A percentile compares a stretch with the other conserved stretches of the same genome.
These are phyloP conservation scores for Deakozyma indianensis DNA, from an alignment of 805 yeast species.

Conservation along the genomic window DNA sequence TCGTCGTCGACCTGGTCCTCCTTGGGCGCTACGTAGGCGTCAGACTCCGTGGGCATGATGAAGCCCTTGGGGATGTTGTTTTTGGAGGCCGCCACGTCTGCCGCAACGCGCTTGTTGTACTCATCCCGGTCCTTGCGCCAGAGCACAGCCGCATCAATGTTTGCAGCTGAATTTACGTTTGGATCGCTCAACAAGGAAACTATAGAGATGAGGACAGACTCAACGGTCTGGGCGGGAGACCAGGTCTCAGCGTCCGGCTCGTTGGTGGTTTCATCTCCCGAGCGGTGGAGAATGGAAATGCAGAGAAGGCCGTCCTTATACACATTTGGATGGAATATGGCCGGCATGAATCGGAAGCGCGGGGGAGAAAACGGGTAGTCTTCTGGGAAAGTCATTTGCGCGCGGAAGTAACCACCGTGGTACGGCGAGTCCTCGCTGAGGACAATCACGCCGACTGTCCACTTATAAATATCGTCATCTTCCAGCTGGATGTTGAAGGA, in stretches of 20 bases:
- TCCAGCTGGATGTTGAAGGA: constrained; percentile 48
- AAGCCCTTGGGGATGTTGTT: constrained; percentile 81
- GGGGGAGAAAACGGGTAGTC: constrained; percentile 94
- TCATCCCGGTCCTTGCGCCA: constrained; percentile 71
- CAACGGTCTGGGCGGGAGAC: constrained; percentile 67
- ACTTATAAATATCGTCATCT: constrained; percentile 45
- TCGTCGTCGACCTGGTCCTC: constrained; percentile 26
- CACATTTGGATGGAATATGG: constrained; percentile 90
- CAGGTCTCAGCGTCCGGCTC: constrained; percentile 91
- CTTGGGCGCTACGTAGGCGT: constrained; percentile 34
- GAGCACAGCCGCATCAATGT: constrained; percentile 88
- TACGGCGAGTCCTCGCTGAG: constrained; percentile 77
- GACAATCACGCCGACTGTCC: constrained; percentile 90
- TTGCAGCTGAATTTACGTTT: constrained; percentile 85
- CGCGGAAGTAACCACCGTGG: constrained; percentile 87
- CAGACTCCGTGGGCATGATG: constrained; percentile 54
- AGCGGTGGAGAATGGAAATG: constrained; percentile 81
- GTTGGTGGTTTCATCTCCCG: constrained; percentile 80
- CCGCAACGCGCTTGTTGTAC: constrained; percentile 58
- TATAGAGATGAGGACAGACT: constrained; percentile 76
- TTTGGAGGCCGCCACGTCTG: constrained; percentile 60
- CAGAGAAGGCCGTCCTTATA: constrained; percentile 88
- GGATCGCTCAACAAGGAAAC: constrained; percentile 89
- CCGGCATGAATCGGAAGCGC: constrained; percentile 79
- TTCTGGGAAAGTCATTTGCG: constrained; percentile 83